Evolutionary conservation across 2,329 filamentous ascomycete species (phyloP), one percentile per base, ranked within the genome.

Genomic region (Pseudopithomyces maydicus): DNA sequence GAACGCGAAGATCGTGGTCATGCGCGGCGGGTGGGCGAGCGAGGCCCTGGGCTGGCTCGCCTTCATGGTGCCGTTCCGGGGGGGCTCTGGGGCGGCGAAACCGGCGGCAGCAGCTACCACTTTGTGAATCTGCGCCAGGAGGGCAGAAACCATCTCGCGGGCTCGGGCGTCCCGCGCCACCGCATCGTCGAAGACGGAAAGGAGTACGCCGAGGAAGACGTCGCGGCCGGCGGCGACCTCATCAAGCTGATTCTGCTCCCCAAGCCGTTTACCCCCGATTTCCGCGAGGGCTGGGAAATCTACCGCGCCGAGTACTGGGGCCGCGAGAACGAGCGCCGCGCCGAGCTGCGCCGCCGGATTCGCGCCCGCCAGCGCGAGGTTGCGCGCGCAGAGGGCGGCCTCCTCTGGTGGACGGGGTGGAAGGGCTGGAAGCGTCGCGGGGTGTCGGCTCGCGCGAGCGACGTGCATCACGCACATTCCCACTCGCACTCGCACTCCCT

Each of bases 221-320:
- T 99, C 42, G 90, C 92, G 0, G 87, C 91, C 0, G 94, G 93
- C 0, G 95, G 95, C 2, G 92, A 98, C 77, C 90, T 94, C 71
- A 89, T 99, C 66, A 95, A 96, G 75, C 84, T 99, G 1, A 81
- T 98, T 17, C 82, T 99, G 7, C 84, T 97, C 11, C 92, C 95
- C 1, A 99, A 99, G 73, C 92, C 93, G 0, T 99, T 99, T 71
- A 96, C 91, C 6, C 89, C 95, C 0, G 92, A 91, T 45, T 99
- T 99, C 71, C 85, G 95, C 19, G 93, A 98, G 74, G 96, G 97
- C 63, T 99, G 95, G 95, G 95, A 99, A 71, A 83, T 94, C 15
- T 99, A 96, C 77, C 85, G 95, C 52, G 88, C 89, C 33, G 93
- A 97, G 58, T 99, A 97, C 77, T 99, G 95, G 95, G 94, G 97